Evolutionary conservation across 2,329 filamentous ascomycete species (phyloP).

Genomic region (Rhinocladiella similis): DNA sequence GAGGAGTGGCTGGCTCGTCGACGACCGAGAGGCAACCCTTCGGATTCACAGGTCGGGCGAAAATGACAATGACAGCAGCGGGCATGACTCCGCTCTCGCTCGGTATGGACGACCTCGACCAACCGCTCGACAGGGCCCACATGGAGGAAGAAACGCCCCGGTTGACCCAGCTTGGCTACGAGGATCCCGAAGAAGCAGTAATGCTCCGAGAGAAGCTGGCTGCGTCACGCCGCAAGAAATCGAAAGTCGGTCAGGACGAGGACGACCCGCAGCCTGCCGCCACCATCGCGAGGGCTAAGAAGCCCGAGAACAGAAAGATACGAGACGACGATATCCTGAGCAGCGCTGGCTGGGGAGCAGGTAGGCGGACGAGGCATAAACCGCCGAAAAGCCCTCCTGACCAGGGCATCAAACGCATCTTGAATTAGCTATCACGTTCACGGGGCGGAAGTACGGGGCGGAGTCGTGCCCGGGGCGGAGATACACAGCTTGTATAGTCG

Average conservation of each 20-base stretch:
- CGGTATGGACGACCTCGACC: slow-evolving; percentile 33
- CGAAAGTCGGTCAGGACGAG: slow-evolving; percentile 40
- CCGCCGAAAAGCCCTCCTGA: slow-evolving; percentile 42
- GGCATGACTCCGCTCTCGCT: slow-evolving; percentile 38
- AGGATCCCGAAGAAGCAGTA: slow-evolving; percentile 51
- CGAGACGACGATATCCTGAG: slow-evolving; percentile 24
- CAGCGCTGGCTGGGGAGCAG: slow-evolving; percentile 23
- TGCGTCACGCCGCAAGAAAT: slow-evolving; percentile 38
- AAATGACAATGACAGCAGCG: slow-evolving; percentile 5
- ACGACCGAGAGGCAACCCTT: slow-evolving; percentile 10
- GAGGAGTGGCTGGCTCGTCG: slow-evolving; percentile 8
- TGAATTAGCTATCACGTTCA: slow-evolving; percentile 6
- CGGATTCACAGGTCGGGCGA: slow-evolving; percentile 23
- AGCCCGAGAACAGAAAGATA: slow-evolving; percentile 17
- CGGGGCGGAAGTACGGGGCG: no score
- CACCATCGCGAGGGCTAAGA: slow-evolving; percentile 7
- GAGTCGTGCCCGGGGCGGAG: no score
- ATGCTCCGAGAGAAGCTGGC: slow-evolving; percentile 58
- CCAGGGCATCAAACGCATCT: slow-evolving; percentile 13
- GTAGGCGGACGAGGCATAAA: slow-evolving; percentile 25
- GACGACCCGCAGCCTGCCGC: slow-evolving; percentile 31
- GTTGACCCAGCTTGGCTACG: slow-evolving; percentile 51
- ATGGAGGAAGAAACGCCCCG: slow-evolving; percentile 38
- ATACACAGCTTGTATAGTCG: no score
- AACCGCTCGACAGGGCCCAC: slow-evolving; percentile 25